A percentile compares a stretch with the other conserved stretches of the same genome.
These are phyloP conservation scores for Neoscytalidium dimidiatum DNA, from an alignment of 2,329 filamentous ascomycete species.

Conservation along the genomic window DNA sequence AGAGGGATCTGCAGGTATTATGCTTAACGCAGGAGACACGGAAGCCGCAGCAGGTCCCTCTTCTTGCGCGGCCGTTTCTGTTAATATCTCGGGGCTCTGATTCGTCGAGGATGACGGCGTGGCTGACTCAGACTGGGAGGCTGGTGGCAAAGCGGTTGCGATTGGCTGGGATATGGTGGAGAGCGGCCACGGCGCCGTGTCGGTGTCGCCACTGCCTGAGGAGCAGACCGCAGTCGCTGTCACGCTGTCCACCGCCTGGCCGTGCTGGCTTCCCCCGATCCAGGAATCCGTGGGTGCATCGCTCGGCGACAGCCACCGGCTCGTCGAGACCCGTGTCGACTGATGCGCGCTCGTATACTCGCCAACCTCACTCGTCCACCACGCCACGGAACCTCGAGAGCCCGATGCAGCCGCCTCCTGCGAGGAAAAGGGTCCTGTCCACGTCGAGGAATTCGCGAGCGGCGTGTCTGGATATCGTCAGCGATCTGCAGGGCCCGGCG, in stretches of 20 bases:
- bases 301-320: background rate
- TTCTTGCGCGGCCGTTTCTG: slow-evolving; percentile 12
- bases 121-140: slow-evolving; percentile 12
- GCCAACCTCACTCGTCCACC: background rate
- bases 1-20: slow-evolving; percentile 10
- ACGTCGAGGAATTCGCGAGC: background rate
- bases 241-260: background rate
- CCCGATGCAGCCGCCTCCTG: background rate
- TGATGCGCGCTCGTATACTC: background rate
- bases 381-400: background rate
- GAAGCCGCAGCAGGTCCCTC: slow-evolving; percentile 4
- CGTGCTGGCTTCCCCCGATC: too few species aligned
- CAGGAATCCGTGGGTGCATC: background rate
- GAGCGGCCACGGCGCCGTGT: background rate
- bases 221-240: background rate
- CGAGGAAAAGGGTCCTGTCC: background rate
- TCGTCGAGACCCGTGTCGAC: slow-evolving; percentile 5
- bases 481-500: background rate
- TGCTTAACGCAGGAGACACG: slow-evolving; percentile 16
- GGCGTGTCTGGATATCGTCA: background rate
- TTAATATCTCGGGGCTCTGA: slow-evolving; percentile 5
- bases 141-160: background rate
- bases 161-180: background rate
- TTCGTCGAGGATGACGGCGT: slow-evolving; percentile 6
- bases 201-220: background rate